Conservation (phyloP, 2,329 filamentous ascomycete species). For the Kalmusia sp. region DNA sequence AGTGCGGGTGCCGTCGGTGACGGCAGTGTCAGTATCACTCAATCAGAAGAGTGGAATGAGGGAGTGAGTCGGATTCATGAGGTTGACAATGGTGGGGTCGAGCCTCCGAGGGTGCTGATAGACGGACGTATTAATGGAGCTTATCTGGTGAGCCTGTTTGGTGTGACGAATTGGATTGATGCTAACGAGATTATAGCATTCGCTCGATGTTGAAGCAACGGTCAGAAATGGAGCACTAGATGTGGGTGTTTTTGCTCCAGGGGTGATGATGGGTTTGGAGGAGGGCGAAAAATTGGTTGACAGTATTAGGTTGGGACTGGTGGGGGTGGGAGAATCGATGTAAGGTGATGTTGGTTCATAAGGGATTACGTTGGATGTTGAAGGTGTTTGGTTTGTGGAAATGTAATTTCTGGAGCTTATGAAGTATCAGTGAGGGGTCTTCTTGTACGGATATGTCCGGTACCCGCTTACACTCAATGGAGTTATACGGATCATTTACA, state of each 20-base stretch:
- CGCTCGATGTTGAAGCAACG: constrained; percentile 64
- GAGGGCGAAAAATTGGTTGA: constrained; percentile 45
- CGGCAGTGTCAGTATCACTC: constrained; percentile 26
- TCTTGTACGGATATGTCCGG: no score
- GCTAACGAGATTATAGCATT: constrained; percentile 49
- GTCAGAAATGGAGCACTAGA: constrained; percentile 57
- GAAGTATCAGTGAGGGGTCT: no score
- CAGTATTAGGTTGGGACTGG: constrained; percentile 33
- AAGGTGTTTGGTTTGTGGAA: no score
- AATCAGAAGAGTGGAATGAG: constrained; percentile 22
- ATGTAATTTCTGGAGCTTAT: no score
- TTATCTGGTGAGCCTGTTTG: constrained; percentile 47
- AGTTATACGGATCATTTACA: no score
- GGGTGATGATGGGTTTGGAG: constrained; percentile 50
- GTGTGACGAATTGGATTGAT: not conserved
- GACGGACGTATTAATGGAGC: constrained; percentile 29
- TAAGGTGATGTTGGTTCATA: not conserved
- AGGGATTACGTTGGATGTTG: not conserved
- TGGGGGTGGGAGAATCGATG: not conserved
- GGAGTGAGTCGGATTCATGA: constrained; percentile 25
- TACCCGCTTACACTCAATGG: no score
- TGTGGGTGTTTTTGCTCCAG: constrained; percentile 60
- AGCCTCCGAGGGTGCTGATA: constrained; percentile 26
- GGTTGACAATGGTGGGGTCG: constrained; percentile 13
- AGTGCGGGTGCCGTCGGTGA: constrained; percentile 7